phyloP scores from a whole-genome alignment of 2,329 filamentous ascomycete genomes.

The Claviceps paspali region DNA sequence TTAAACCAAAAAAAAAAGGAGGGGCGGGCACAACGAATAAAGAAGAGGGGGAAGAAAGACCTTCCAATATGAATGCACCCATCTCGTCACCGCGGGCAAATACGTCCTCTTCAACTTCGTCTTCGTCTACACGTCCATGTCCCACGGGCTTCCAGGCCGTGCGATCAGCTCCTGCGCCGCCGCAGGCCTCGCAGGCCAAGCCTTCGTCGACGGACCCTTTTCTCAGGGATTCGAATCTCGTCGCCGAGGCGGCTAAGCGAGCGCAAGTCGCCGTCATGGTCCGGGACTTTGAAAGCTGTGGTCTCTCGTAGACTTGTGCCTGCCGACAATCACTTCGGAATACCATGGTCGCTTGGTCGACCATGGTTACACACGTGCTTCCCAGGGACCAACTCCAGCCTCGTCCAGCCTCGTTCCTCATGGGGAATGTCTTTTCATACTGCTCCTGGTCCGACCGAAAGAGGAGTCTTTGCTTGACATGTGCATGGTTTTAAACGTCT shows the following conservation, averaged over 20 bases:
- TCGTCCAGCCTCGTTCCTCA: too few relatives aligned
- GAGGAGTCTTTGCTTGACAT: too few relatives aligned
- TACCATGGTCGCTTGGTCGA: too few relatives aligned
- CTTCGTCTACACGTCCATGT: conserved; percentile 17
- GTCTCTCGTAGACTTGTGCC: conserved; percentile 30
- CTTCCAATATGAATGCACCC: conserved; percentile 4
- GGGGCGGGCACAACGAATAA: too few relatives aligned
- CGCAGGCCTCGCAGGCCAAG: conserved; percentile 16
- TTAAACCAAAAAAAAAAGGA: not conserved
- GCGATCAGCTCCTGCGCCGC: conserved; percentile 11
- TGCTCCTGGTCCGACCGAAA: not conserved
- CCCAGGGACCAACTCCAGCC: too few relatives aligned
- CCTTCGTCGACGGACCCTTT: conserved; percentile 39
- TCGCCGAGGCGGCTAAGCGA: conserved; percentile 85
- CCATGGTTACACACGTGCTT: too few relatives aligned
- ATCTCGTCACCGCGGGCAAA: conserved; percentile 4
- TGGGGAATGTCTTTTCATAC: not conserved
- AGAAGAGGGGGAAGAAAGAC: not conserved
- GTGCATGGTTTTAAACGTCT: too few relatives aligned
- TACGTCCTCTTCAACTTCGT: conserved; percentile 9
- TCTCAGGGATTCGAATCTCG: conserved; percentile 66
- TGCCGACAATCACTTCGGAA: too few relatives aligned
- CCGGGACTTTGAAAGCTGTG: conserved; percentile 67
- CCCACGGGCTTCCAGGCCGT: conserved; percentile 11
- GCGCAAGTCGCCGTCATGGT: conserved; percentile 83